Percentiles rank a stretch among this genome's conserved stretches.
phyloP scores from a whole-genome alignment of 371 early-diverging fungal species.

The Umbelopsis sp. region DNA sequence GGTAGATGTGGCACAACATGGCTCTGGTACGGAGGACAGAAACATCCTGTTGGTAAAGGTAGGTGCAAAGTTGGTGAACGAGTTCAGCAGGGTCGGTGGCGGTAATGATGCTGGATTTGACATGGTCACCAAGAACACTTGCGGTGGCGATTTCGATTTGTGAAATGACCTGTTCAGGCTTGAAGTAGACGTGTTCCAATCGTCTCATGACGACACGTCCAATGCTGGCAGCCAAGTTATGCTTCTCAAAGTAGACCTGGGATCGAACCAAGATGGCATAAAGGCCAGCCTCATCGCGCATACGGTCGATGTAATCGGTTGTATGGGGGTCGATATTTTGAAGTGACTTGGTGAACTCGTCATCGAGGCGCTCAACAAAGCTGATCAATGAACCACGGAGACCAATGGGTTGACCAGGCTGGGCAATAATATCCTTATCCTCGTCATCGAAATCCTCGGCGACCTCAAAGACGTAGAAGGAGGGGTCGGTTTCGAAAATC shows the following conservation, averaged over 20 bases:
- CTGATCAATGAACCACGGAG: slow-evolving; percentile 89
- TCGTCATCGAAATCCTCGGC: slow-evolving; percentile 69
- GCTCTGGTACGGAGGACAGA: slow-evolving; percentile 93
- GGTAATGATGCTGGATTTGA: slow-evolving; percentile 40
- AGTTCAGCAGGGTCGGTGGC: slow-evolving; percentile 63
- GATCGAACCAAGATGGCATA: slow-evolving; percentile 89
- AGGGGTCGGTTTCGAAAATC: slow-evolving; percentile 72
- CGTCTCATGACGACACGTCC: slow-evolving; percentile 84
- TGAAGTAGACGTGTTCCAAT: slow-evolving; percentile 96
- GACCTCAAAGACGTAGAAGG: slow-evolving; percentile 66
- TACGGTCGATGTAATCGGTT: slow-evolving; percentile 93
- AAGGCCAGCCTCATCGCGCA: slow-evolving; percentile 88
- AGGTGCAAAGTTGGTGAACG: slow-evolving; percentile 82
- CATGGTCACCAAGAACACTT: slow-evolving; percentile 44
- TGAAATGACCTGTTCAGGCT: slow-evolving; percentile 65
- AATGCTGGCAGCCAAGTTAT: slow-evolving; percentile 61
- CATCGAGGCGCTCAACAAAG: slow-evolving; percentile 93
- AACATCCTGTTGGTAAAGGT: slow-evolving; percentile 84
- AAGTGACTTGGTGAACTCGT: slow-evolving; percentile 94
- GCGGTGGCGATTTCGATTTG: slow-evolving; percentile 48
- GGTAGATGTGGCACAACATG: slow-evolving; percentile 96
- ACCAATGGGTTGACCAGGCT: slow-evolving; percentile 53
- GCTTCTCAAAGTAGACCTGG: slow-evolving; percentile 77
- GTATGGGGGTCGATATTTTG: slow-evolving; percentile 97
- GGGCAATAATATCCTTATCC: slow-evolving; percentile 66